Evolutionary conservation across 2,329 filamentous ascomycete genomes (phyloP).

Genomic region (Fusarium torreyae): DNA sequence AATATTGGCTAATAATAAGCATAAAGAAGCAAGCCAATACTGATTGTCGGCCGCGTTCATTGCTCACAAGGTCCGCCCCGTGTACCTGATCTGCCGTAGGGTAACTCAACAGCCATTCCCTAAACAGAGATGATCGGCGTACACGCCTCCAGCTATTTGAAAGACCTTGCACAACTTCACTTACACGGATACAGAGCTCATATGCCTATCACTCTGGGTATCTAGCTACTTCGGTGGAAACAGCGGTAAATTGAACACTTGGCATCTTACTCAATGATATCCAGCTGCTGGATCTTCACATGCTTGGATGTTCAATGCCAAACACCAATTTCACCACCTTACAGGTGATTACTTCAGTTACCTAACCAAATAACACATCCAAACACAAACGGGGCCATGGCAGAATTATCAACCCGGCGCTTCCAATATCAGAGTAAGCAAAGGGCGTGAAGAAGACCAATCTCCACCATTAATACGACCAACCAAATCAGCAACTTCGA

Average conservation of each 20-base stretch:
- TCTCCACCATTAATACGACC: slow-evolving; percentile 3
- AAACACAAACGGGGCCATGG: not conserved
- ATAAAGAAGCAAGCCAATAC: not conserved
- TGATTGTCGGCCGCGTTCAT: not conserved
- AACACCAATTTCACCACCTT: not conserved
- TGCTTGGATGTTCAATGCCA: not conserved
- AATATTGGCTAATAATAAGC: not conserved
- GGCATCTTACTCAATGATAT: not conserved
- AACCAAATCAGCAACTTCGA: slow-evolving; percentile 7
- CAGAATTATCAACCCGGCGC: not conserved
- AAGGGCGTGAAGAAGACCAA: not conserved
- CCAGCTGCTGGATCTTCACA: not conserved
- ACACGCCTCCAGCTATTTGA: not conserved
- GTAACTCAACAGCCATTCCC: not conserved
- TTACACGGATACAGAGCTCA: not conserved
- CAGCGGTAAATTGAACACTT: too few relatives aligned
- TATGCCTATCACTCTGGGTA: not conserved
- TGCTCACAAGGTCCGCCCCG: not conserved
- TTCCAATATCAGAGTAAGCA: not conserved
- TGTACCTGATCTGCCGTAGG: slow-evolving; percentile 5
- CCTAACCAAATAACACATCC: not conserved
- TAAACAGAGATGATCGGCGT: slow-evolving; percentile 7
- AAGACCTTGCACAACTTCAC: not conserved
- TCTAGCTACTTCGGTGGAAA: not conserved
- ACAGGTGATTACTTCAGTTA: too few relatives aligned